Base-by-base conservation (phyloP, 805 yeast species). In the Monosporozyma yasuniensis region DNA sequence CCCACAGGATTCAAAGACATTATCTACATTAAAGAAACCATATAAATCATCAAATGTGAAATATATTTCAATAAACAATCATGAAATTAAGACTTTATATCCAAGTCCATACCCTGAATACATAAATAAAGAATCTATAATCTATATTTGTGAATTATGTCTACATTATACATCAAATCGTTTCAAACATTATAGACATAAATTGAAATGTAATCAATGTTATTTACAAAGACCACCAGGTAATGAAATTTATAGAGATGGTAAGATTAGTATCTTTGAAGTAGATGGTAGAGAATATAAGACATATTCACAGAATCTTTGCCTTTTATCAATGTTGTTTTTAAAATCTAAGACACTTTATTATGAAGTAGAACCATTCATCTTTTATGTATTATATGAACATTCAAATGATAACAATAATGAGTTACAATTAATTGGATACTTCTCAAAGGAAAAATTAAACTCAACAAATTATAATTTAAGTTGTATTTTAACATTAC, bases 351-450 rank as follows among this genome's bases (percentile, higher is more conserved):
- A 93, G 62, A 88, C 97, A 0, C 71, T 93, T 47, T 90, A 89
- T 63, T 88, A 88, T 63, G 98, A 93, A 61, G 98, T 91, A 42
- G 96, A 93, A 65, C 96, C 98, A 1, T 91, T 91, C 59, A 77
- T 85, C 62, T 93, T 93, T 62, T 93, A 91, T 66, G 80, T 90
- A 1, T 67, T 93, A 43, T 85, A 91, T 4, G 93, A 85, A 55
- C 58, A 59, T 22, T 54, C 52, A 11, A 86, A 81, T 58, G 22
- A 22, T 16, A n/a, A 32, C 14, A 46, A 54, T 0, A 56, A 60
- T 2, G 60, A 61, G 7, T 3, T 35, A 14, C 14, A 87, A 61
- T 85, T 93, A 67, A 90, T 90, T 37, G 99, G 99, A 0, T 93
- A 93, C 65, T 93, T 93, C 63, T 86, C 96, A 22, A 93, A 93